Evolutionary conservation across 148 eudicot species (phyloP).

Genomic region (Spergularia marina): DNA sequence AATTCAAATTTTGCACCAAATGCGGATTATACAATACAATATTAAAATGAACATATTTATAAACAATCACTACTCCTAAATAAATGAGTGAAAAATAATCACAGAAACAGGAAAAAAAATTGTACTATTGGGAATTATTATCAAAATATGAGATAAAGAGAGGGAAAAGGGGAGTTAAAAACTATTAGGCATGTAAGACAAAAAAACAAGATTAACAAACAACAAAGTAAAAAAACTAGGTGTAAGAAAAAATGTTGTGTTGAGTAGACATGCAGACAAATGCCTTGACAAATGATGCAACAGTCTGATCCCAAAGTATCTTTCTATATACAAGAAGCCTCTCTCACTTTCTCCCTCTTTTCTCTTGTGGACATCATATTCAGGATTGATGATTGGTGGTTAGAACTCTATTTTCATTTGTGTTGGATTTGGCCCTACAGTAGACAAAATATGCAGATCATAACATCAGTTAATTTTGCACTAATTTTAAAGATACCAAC

Average conservation of each 20-base stretch:
- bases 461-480: conserved; percentile 7
- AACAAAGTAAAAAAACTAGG: background rate
- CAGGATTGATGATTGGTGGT: conserved; percentile 36
- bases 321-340: conserved; percentile 53
- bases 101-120: background rate
- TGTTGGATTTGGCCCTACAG: conserved; percentile 46
- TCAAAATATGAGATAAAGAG: background rate
- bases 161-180: background rate
- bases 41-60: conserved; percentile 20
- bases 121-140: background rate
- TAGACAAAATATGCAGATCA: conserved; percentile 13
- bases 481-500: conserved; percentile 17
- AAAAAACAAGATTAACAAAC: background rate
- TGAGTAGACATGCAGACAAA: conserved; percentile 17
- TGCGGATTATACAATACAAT: conserved; percentile 12
- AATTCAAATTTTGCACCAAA: conserved; percentile 17
- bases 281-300: conserved; percentile 19
- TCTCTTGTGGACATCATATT: conserved; percentile 35
- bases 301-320: conserved; percentile 27
- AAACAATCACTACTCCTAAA: conserved; percentile 16
- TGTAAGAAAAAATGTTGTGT: conserved; percentile 5
- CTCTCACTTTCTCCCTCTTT: conserved; percentile 4
- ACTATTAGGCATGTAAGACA: too few relatives aligned
- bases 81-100: conserved; percentile 5
- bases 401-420: conserved; percentile 67